Evolutionary conservation across 2,329 filamentous ascomycete genomes (phyloP), one percentile per base, ranked within the genome.

Genomic region (Paracorniculantispora psalliotae): DNA sequence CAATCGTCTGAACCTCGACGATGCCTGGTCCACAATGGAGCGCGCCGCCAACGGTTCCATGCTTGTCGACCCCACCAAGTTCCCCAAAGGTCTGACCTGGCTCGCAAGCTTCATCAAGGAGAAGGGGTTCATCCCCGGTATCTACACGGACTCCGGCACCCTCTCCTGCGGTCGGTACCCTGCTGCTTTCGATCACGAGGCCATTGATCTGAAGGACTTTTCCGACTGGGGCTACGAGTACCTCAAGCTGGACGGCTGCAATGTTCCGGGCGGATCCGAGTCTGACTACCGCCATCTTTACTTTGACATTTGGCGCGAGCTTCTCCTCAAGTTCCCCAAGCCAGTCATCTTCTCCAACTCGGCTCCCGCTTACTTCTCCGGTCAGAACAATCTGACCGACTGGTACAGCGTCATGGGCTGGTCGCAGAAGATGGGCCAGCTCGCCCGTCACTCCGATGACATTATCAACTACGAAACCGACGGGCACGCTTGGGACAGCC

Each of bases 331-430:
- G 1, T 69, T 74, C 64, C 58, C 67, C 2, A 62, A 70, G 9
- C 73, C 75, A 2, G 66, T 79, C 41, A 69, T 76, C 35, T 78
- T 79, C 62, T 78, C 75, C 3, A 70, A 78, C 62, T 77, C 75
- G 2, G 77, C 77, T 0, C 77, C 77, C 0, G 76, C 77, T 1
- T 79, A 79, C 64, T 79, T 79, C 61, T 70, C 64, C 5, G 63
- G 62, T 17, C 50, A 49, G 4, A 61, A 61, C 7, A 75, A 78
- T 61, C 65, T 72, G 21, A 77, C 73, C 0, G 71, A 76, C 56
- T 79, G 76, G 77, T 75, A 77, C 48, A 68, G 64, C 6, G 73
- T 75, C n/a, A 78, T 79, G 75, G 70, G 70, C 28, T 79, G 75
- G 72, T 68, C 77, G 0, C 71, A 71, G 1, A 56, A 62, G 2